Percentiles rank a stretch among this genome's conserved stretches.
Evolutionary conservation across 2,329 filamentous ascomycete genomes (phyloP).

Genomic region (Aspergillus sp.): DNA sequence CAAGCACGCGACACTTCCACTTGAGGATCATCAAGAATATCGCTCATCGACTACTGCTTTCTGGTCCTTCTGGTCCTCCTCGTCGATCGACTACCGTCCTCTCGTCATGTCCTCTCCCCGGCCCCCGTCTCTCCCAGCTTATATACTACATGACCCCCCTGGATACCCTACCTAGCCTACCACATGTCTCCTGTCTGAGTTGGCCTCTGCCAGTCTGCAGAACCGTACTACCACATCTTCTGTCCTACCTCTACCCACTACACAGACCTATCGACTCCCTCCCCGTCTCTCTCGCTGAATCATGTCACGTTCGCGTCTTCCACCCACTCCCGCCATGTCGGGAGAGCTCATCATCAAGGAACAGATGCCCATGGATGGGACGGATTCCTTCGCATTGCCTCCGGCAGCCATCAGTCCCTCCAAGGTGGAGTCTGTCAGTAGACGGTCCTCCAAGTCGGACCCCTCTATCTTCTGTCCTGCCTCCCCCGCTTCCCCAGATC

Average conservation of each 20-base stretch:
- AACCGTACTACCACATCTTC: neutral
- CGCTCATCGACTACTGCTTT: no score
- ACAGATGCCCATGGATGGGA: conserved; percentile 24
- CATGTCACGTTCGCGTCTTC: conserved; percentile 35
- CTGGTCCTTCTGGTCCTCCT: no score
- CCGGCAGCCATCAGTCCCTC: conserved; percentile 34
- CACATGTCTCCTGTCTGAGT: neutral
- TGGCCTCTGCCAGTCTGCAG: no score
- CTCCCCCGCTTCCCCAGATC: conserved; percentile 34
- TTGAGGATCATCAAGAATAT: conserved; percentile 3
- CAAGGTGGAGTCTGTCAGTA: conserved; percentile 19
- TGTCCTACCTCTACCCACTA: neutral
- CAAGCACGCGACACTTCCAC: conserved; percentile 36
- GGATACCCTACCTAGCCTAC: neutral
- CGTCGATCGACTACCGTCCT: no score
- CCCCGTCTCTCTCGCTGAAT: neutral
- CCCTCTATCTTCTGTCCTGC: conserved; percentile 27
- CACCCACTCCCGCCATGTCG: conserved; percentile 38
- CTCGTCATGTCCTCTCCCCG: neutral
- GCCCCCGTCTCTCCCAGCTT: neutral
- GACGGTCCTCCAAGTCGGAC: conserved; percentile 29
- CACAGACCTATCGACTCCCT: neutral
- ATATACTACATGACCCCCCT: neutral
- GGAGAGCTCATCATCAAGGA: conserved; percentile 38
- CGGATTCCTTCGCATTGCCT: conserved; percentile 35